Conservation (phyloP, 805 yeast genomes). For the Priceomyces melissophilus region DNA sequence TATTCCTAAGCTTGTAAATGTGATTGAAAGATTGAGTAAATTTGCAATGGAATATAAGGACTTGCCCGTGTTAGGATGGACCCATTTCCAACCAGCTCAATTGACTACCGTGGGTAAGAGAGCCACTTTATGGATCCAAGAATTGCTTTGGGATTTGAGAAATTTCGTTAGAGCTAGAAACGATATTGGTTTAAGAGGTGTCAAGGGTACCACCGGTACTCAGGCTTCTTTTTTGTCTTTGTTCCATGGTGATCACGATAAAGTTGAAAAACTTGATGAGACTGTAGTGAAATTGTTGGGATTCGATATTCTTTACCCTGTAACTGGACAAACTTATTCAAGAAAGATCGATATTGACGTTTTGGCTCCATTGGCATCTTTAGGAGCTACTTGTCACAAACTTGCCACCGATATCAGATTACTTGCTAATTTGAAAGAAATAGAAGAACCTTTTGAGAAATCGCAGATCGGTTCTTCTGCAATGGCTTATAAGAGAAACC, state of each 20-base stretch:
- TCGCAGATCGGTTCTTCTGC: constrained; percentile 98
- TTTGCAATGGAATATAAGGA: constrained; percentile 93
- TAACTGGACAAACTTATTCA: constrained; percentile 98
- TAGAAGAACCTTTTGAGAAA: constrained; percentile 98
- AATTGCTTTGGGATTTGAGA: constrained; percentile 94
- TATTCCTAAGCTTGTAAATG: constrained; percentile 94
- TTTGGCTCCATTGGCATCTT: constrained; percentile 85
- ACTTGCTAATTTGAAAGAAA: constrained; percentile 92
- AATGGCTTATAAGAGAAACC: constrained; percentile 99
- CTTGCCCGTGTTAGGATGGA: constrained; percentile 97
- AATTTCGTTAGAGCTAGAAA: constrained; percentile 94
- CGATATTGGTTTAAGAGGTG: constrained; percentile 95
- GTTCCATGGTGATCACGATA: constrained; percentile 95
- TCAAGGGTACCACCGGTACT: constrained; percentile 98
- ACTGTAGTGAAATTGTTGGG: constrained; percentile 92
- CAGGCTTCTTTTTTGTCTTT: constrained; percentile 94
- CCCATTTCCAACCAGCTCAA: constrained; percentile 99
- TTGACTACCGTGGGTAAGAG: constrained; percentile 98
- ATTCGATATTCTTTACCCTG: constrained; percentile 92
- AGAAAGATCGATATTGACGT: constrained; percentile 97
- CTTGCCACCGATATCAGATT: constrained; percentile 96
- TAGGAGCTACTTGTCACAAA: constrained; percentile 96
- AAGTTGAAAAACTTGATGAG: constrained; percentile 88
- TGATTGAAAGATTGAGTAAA: constrained; percentile 81
- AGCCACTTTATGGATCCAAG: constrained; percentile 97